These are phyloP conservation scores for Dryas alaskensis DNA, from an alignment of 306 rosid species.

Conservation along the genomic window DNA sequence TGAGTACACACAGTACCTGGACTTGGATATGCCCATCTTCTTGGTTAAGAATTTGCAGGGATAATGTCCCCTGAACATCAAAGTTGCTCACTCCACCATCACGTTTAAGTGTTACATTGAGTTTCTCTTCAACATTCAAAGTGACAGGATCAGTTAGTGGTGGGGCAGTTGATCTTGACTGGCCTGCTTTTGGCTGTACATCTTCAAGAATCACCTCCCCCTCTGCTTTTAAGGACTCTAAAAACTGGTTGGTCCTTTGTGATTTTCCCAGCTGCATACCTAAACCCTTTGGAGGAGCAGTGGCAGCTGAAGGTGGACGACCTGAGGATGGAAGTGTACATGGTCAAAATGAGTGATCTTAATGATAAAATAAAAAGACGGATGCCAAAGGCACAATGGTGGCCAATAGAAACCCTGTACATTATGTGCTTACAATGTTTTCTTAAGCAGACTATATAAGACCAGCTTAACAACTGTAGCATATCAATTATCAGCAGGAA, in stretches of 20 bases:
- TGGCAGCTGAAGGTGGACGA: slow-evolving; percentile 73
- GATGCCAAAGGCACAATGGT: not conserved
- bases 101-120: slow-evolving; percentile 79
- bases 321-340: slow-evolving; percentile 40
- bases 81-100: slow-evolving; percentile 93
- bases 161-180: slow-evolving; percentile 62
- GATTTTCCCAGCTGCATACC: slow-evolving; percentile 93
- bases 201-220: slow-evolving; percentile 95
- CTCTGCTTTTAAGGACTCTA: slow-evolving; percentile 93
- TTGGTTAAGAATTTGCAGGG: slow-evolving; percentile 87
- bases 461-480: slow-evolving; percentile 2
- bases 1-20: slow-evolving; percentile 45
- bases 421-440: not conserved
- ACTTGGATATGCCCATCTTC: slow-evolving; percentile 89
- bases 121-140: slow-evolving; percentile 88
- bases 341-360: slow-evolving; percentile 21
- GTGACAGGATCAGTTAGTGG: slow-evolving; percentile 89
- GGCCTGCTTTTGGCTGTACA: slow-evolving; percentile 72
- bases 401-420: slow-evolving; percentile 1
- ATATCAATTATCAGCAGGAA: not conserved
- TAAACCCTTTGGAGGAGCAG: slow-evolving; percentile 90
- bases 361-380: slow-evolving; percentile 1
- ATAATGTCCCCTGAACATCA: slow-evolving; percentile 88
- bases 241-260: slow-evolving; percentile 78
- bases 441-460: not conserved